These are phyloP conservation scores for Fusarium nurragi DNA, from an alignment of 2,329 filamentous ascomycete genomes.

Conservation along the genomic window DNA sequence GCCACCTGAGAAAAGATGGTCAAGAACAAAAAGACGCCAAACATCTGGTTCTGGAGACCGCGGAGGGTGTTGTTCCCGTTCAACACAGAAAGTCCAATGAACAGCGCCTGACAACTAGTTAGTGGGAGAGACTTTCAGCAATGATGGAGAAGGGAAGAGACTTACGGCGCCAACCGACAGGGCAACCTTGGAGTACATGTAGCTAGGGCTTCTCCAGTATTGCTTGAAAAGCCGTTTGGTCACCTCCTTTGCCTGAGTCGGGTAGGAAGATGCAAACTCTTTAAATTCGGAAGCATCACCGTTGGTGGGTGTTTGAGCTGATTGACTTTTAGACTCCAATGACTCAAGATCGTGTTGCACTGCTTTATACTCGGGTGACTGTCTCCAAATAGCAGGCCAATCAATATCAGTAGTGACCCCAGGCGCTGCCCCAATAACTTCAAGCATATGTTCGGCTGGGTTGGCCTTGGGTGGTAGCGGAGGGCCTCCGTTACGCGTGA, in stretches of 20 bases:
- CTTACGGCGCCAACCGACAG: constrained; percentile 26
- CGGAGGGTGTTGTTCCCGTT: constrained; percentile 67
- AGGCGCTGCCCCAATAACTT: constrained; percentile 56
- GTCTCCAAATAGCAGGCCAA: constrained; percentile 50
- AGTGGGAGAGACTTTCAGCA: accelerated
- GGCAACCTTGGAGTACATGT: constrained; percentile 65
- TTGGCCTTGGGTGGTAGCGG: constrained; percentile 65
- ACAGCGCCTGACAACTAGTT: constrained; percentile 52
- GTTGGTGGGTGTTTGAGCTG: accelerated
- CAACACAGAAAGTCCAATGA: constrained; percentile 76
- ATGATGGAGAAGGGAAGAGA: constrained; percentile 30
- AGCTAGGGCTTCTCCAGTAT: constrained; percentile 59
- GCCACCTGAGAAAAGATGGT: constrained; percentile 74
- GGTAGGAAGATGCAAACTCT: constrained; percentile 46
- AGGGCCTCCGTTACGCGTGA: constrained; percentile 68
- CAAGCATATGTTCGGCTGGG: constrained; percentile 74
- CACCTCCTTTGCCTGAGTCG: constrained; percentile 47
- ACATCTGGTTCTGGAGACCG: constrained; percentile 76
- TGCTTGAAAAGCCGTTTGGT: constrained; percentile 49
- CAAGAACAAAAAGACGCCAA: constrained; percentile 75
- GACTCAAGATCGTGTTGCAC: constrained; percentile 49
- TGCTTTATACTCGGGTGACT: constrained; percentile 44
- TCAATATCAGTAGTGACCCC: constrained; percentile 57
- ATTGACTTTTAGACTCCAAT: background rate
- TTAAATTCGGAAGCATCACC: constrained; percentile 25